These are phyloP conservation scores for Teratosphaeria nubilosa DNA, from an alignment of 2,329 filamentous ascomycete species.

Conservation along the genomic window DNA sequence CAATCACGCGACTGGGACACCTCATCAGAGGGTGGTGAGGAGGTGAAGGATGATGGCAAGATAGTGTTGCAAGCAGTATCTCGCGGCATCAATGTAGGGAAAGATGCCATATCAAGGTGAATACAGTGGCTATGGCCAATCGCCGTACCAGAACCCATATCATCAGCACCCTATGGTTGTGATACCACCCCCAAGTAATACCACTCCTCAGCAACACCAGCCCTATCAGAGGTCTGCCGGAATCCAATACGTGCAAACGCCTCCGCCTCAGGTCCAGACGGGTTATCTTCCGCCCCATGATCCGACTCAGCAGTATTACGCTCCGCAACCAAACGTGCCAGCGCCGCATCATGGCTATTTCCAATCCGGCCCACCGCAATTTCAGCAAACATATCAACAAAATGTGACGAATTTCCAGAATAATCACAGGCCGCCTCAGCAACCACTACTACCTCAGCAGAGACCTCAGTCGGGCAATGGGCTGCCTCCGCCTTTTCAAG, in stretches of 20 bases:
- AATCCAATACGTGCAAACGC: conserved; percentile 12
- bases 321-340: not conserved
- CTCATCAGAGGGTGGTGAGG: not conserved
- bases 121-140: not conserved
- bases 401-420: not conserved
- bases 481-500: not conserved
- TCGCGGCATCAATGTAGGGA: not conserved
- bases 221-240: not conserved
- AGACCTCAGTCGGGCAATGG: conserved; percentile 8
- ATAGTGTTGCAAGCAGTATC: not conserved
- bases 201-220: conserved; percentile 1
- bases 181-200: conserved; percentile 3
- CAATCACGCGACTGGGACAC: not conserved
- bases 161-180: not conserved
- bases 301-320: not conserved
- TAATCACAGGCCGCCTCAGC: conserved; percentile 9
- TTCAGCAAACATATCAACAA: not conserved
- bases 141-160: not conserved
- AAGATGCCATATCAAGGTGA: not conserved
- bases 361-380: not conserved
- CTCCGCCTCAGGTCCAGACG: conserved; percentile 28
- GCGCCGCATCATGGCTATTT: not conserved
- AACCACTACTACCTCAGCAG: conserved; percentile 25
- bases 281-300: conserved; percentile 27
- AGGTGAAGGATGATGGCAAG: not conserved